Evolutionary conservation across 306 rosid genomes (phyloP), one percentile per base, ranked within the genome.

Genomic region (Rosa multiflora): DNA sequence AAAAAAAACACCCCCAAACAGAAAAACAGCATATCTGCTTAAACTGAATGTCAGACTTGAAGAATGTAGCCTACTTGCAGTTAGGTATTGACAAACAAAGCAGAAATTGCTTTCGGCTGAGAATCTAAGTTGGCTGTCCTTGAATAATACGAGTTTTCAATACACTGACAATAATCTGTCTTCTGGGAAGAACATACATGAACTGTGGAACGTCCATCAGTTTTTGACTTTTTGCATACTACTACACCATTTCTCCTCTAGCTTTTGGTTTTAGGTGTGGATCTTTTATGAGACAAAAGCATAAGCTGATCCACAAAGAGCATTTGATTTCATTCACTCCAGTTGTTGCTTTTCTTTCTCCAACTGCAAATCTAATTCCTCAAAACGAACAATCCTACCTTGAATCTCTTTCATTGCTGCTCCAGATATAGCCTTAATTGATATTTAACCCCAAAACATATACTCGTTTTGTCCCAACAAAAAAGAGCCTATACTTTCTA

Each of bases 281-380:
- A 71, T 53, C 72, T 72, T 84, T 77, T 86, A 21, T 78, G 70
- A 80, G 87, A 88, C 69, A 86, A 81, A 73, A 88, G 91, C 43
- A 85, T 81, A 49, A 93, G 95, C 87, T 89, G 92, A 80, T 95
- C 96, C 78, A 87, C 87, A 82, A 29, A 29, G 67, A 91, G 85
- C 91, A 83, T 79, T 32, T 78, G 71, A 87, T 80, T 83, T 93
- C 82, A 83, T 85, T 81, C 88, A 97, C 84, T 91, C 98, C 76
- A 95, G 35, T 76, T 93, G 32, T 29, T 1, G 88, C 80, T 86
- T 10, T 82, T 90, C 92, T 84, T 89, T 95, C 86, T 95, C 98
- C 84, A 82, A 82, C 87, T 74, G 88, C 88, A 90, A 81, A 87
- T 95, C 98, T 37, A 87, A 51, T 44, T 83, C 90, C 87, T 93